These are phyloP conservation scores for Gastrolobium villosum DNA, from an alignment of 306 rosid genomes.

Conservation along the genomic window DNA sequence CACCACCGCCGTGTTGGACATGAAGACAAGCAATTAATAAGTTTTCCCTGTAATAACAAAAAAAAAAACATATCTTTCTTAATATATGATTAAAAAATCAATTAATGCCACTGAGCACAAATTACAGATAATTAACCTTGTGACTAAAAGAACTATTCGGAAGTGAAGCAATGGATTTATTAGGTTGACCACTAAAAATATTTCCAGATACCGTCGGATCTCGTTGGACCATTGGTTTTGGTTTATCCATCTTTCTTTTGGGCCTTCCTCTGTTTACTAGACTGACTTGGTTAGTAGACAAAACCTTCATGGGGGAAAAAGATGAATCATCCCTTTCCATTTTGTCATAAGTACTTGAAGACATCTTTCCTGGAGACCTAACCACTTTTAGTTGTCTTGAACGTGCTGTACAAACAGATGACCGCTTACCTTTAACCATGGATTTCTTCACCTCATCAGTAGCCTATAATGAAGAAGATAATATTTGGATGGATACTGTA, in stretches of 20 bases:
- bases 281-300: conserved; percentile 58
- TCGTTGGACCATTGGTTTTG: conserved; percentile 54
- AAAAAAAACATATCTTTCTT: conserved; percentile 12
- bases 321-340: conserved; percentile 60
- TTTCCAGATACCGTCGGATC: conserved; percentile 55
- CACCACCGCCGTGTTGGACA: conserved; percentile 84
- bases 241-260: conserved; percentile 68
- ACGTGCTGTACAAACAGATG: conserved; percentile 63
- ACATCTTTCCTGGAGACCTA: conserved; percentile 57
- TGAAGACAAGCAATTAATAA: conserved; percentile 72
- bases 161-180: conserved; percentile 47
- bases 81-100: conserved; percentile 37
- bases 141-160: conserved; percentile 49
- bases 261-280: conserved; percentile 61
- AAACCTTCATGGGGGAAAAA: conserved; percentile 56
- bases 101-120: conserved; percentile 40
- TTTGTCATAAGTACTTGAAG: conserved; percentile 59
- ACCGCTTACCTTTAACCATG: conserved; percentile 71
- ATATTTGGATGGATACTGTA: conserved; percentile 33
- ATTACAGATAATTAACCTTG: conserved; percentile 61
- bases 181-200: conserved; percentile 52
- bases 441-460: conserved; percentile 67
- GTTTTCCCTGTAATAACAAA: conserved; percentile 68
- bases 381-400: conserved; percentile 61
- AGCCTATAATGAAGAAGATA: conserved; percentile 60